A percentile compares a stretch with the other conserved stretches of the same genome.
phyloP scores from a whole-genome alignment of 129 eudicot species.

The Lactuca sativa region DNA sequence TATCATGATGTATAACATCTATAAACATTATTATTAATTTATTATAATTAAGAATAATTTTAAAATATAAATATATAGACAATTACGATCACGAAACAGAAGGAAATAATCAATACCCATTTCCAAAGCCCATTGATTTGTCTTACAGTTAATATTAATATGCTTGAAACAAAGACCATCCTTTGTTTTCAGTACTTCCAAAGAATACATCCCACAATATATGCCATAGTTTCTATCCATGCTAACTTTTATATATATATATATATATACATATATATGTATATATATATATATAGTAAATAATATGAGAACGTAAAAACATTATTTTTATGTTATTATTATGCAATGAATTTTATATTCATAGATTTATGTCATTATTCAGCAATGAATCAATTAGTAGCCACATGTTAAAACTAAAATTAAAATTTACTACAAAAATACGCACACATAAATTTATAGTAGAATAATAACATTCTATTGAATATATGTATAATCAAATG shows the following conservation, averaged over 20 bases:
- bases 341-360: too few species aligned
- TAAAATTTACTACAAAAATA: too few species aligned
- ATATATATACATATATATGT: not conserved
- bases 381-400: too few species aligned
- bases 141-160: constrained; percentile 13
- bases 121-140: constrained; percentile 32
- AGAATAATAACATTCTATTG: too few species aligned
- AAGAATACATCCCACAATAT: constrained; percentile 42
- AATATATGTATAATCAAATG: too few species aligned
- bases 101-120: constrained; percentile 25
- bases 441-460: too few species aligned
- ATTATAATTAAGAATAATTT: too few species aligned
- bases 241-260: constrained; percentile 25
- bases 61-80: not conserved
- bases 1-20: not conserved
- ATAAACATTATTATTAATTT: too few species aligned
- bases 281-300: not conserved
- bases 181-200: constrained; percentile 49
- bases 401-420: too few species aligned
- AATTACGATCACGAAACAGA: constrained; percentile 5
- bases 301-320: too few species aligned
- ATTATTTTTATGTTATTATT: too few species aligned
- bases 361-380: too few species aligned
- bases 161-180: constrained; percentile 25
- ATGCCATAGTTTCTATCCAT: constrained; percentile 57